Evolutionary conservation across 805 yeast species (phyloP), one percentile per base, ranked within the genome.

Genomic region (Grigorovia yakushimaensis): DNA sequence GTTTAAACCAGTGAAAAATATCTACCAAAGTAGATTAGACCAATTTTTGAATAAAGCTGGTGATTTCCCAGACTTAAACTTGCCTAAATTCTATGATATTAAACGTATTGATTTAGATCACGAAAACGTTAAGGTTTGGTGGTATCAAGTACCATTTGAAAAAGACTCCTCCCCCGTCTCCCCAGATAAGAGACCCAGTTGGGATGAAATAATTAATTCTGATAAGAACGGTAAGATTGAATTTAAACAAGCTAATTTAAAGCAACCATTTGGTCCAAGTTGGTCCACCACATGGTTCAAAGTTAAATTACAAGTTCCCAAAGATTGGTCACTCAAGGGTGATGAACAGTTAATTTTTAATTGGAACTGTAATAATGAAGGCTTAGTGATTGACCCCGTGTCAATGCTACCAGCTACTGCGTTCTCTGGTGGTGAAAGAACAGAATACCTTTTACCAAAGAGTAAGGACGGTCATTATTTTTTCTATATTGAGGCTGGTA

Each of bases 241-340:
- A 76, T 86, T 51, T 73, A 68, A 73, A 54, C 68, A 71, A 21
- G 82, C 86, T n/a, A 62, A 66, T 13, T 80, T 79, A 53, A 94
- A 93, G 20, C 82, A 85, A 54, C 67, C 72, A 8, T 88, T 85
- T 62, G 97, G 98, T 0, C 98, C 98, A 3, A 84, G 94, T 13
- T 91, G 98, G 98, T 82, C 91, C 49, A 84, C 98, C 1, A 94
- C 88, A 53, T 91, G 98, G 98, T 88, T 93, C 66, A 76, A 79
- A 54, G 68, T 91, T 19, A 66, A 73, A 13, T 66, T 86, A 49
- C 68, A 70, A n/a, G 69, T 91, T 5, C 95, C 96, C 0, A 54
- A 69, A 15, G 62, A 71, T 2, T 69, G 76, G 73, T 61, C 70
- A 20, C 71, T 73, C 15, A 37, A 42, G 1, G 18, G 24, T 7